These are phyloP conservation scores for Tolypocladium endophyticum DNA, from an alignment of 2,329 filamentous ascomycete species.

Conservation along the genomic window DNA sequence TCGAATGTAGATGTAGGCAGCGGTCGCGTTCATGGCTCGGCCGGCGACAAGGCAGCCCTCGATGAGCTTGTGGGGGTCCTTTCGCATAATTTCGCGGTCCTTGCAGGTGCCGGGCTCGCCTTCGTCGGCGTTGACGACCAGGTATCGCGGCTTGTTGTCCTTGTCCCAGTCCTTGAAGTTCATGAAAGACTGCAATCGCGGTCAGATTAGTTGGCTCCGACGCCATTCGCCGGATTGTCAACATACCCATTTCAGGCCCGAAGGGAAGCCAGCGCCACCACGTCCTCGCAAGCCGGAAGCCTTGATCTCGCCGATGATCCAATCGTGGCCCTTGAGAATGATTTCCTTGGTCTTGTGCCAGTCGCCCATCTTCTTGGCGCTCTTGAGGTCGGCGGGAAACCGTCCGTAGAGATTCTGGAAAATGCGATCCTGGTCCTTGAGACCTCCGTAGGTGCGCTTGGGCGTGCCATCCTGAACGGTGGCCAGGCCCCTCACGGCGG, in stretches of 20 bases:
- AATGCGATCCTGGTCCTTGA: constrained; percentile 95
- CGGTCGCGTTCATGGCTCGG: constrained; percentile 96
- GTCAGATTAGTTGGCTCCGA: neutral
- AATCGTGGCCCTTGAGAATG: constrained; percentile 90
- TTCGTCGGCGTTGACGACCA: constrained; percentile 98
- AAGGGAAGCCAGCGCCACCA: constrained; percentile 96
- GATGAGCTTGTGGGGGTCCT: constrained; percentile 97
- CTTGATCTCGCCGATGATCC: constrained; percentile 98
- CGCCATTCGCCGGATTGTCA: neutral
- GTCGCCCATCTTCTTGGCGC: constrained; percentile 94
- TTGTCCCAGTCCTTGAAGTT: constrained; percentile 99
- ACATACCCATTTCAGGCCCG: constrained; percentile 95
- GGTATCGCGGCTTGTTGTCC: constrained; percentile 87
- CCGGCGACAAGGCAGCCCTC: constrained; percentile 95
- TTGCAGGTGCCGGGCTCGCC: constrained; percentile 99
- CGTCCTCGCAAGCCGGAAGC: constrained; percentile 88
- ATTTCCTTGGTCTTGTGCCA: constrained; percentile 99
- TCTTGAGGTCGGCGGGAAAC: constrained; percentile 82
- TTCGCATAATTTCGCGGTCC: constrained; percentile 99
- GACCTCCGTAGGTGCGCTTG: constrained; percentile 68
- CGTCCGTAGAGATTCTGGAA: constrained; percentile 98
- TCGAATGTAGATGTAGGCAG: constrained; percentile 98
- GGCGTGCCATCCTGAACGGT: constrained; percentile 66
- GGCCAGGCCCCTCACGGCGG: constrained; percentile 59
- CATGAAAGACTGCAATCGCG: constrained; percentile 81